Percentiles rank a stretch among this genome's conserved stretches.
These are phyloP conservation scores for Ascochyta koolunga DNA, from an alignment of 2,329 filamentous ascomycete species.

Conservation along the genomic window DNA sequence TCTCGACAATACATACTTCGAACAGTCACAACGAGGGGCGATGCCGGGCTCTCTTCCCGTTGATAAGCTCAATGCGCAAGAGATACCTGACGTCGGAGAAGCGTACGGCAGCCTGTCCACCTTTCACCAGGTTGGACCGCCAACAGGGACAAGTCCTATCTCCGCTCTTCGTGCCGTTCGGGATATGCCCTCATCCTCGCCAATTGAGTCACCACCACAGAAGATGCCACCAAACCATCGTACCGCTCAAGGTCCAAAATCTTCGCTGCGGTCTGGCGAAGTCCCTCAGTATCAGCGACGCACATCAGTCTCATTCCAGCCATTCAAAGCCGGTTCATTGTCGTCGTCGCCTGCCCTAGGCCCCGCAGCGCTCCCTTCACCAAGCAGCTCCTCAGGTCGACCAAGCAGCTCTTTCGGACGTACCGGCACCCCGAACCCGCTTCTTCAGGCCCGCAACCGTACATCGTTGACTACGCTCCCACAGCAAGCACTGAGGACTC, in stretches of 20 bases:
- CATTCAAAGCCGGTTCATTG: slow-evolving; percentile 95
- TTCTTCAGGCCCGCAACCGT: slow-evolving; percentile 66
- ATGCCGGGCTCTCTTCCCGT: slow-evolving; percentile 78
- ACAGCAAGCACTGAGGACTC: slow-evolving; percentile 73
- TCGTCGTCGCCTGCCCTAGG: slow-evolving; percentile 78
- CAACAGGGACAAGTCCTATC: slow-evolving; percentile 82
- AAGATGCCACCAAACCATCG: slow-evolving; percentile 55
- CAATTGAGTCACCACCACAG: slow-evolving; percentile 58
- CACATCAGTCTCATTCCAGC: slow-evolving; percentile 87
- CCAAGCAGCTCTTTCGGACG: slow-evolving; percentile 34
- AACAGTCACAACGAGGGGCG: slow-evolving; percentile 65
- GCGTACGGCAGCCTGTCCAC: slow-evolving; percentile 90
- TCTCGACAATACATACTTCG: slow-evolving; percentile 84
- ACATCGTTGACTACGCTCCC: slow-evolving; percentile 77
- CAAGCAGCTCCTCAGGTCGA: slow-evolving; percentile 31
- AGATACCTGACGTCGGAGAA: slow-evolving; percentile 69
- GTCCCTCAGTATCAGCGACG: slow-evolving; percentile 64
- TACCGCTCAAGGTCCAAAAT: slow-evolving; percentile 56
- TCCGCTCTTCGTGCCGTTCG: slow-evolving; percentile 77
- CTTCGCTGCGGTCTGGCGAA: slow-evolving; percentile 59
- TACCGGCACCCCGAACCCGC: slow-evolving; percentile 28
- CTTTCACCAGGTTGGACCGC: slow-evolving; percentile 78
- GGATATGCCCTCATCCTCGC: slow-evolving; percentile 59
- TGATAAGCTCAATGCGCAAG: slow-evolving; percentile 55
- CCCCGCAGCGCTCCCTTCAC: slow-evolving; percentile 60